A percentile compares a stretch with the other conserved stretches of the same genome.
Conservation (phyloP, 306 rosid species). For the apple (Malus domestica) region ASM211411v1 NC_041803.1:47362501-47363000, state of each 20-base stretch:
- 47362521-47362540: no score
- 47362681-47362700: neutral
- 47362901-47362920: slow-evolving; percentile 26
- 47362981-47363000: neutral
- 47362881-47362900: slow-evolving; percentile 15
- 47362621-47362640: neutral
- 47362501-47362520: no score
- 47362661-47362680: neutral
- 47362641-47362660: neutral
- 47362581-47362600: neutral
- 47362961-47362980: slow-evolving; percentile 14
- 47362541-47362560: neutral
- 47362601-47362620: neutral
- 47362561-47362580: no score
- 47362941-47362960: slow-evolving; percentile 12
- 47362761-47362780: slow-evolving; percentile 3
- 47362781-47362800: neutral
- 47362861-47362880: slow-evolving; percentile 25
- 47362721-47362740: slow-evolving; percentile 20
- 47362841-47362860: slow-evolving; percentile 28
- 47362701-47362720: neutral
- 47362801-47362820: slow-evolving; percentile 10
- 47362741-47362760: neutral
- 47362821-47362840: slow-evolving; percentile 5
- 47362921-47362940: slow-evolving; percentile 12